Evolutionary conservation across 2,329 filamentous ascomycete genomes (phyloP).

Genomic region (Incumbomyces lentus): DNA sequence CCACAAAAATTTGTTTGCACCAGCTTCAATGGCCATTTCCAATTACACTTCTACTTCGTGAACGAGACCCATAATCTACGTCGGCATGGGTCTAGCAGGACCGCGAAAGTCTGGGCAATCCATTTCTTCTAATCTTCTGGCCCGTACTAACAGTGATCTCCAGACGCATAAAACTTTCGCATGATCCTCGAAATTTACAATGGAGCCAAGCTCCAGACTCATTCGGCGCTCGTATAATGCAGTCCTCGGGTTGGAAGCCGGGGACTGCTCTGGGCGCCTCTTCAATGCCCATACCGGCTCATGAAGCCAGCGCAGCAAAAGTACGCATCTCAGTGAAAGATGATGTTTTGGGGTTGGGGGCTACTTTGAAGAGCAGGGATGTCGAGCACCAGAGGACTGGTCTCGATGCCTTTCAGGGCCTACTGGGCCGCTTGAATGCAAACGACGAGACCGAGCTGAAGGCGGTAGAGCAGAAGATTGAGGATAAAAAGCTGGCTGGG

Average conservation of each 20-base stretch:
- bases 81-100: constrained; percentile 56
- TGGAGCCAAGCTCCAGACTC: constrained; percentile 74
- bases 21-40: too few species aligned
- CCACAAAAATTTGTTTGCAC: too few species aligned
- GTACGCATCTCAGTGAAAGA: constrained; percentile 54
- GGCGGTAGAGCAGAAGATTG: constrained; percentile 56
- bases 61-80: too few species aligned
- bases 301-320: constrained; percentile 11
- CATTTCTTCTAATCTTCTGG: neutral
- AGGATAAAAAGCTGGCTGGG: constrained; percentile 60
- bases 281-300: constrained; percentile 1
- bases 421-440: constrained; percentile 82
- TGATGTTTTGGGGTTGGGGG: constrained; percentile 81
- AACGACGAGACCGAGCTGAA: constrained; percentile 64
- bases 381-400: constrained; percentile 66
- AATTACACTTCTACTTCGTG: too few species aligned
- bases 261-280: constrained; percentile 67
- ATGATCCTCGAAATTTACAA: constrained; percentile 90
- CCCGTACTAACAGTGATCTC: neutral
- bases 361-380: constrained; percentile 53
- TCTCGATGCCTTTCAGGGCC: constrained; percentile 72
- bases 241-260: constrained; percentile 80
- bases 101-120: constrained; percentile 49
- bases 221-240: constrained; percentile 84
- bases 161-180: constrained; percentile 61